Base-by-base conservation (phyloP, 768 basidiomycete species). In the Daedalea quercina region DNA sequence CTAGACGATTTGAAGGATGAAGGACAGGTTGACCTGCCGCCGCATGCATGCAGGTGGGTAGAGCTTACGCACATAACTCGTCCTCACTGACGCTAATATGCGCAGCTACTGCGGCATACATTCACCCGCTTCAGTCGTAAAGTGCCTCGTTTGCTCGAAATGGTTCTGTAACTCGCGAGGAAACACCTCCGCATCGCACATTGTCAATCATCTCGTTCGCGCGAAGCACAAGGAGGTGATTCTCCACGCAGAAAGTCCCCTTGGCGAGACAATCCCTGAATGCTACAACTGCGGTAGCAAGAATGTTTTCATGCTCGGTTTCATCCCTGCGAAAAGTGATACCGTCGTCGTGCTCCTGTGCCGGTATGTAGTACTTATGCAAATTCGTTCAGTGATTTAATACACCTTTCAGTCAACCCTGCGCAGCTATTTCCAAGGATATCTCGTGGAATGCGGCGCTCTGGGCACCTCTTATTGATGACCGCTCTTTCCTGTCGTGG, bases 151-250 rank as follows among this genome's bases (percentile, higher is more conserved):
- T 46, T 95, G 93, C 64, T 80, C 84, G 19, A 94, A 94, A 67
- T 95, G 93, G 93, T 99, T 99, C 69, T 99, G 96, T 76, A 99
- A 99, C 67, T 95, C 95, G 11, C 83, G 96, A 28, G 94, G 94
- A 52, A 96, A 96, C 64, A 96, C 94, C 3, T 96, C 94, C 1
- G 94, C 94, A 1, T 98, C 95, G 1, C 96, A 99, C 67, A 98
- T 99, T 62, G 95, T 99, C 59, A 97, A 97, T 69, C 96, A 99
- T 72, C 81, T 99, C 54, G 96, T 99, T 46, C 92, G 95, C 64
- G 94, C 96, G 26, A 97, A 97, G 72, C 96, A 99, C 74, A 97
- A 97, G 73, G 96, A 99, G 66, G 95, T 99, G 56, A 90, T 95
- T 55, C 73, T 99, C 26, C 96, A 99, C 64, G 87, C 90, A 47